Conservation (phyloP, 2,329 filamentous ascomycete genomes). For the Neonectria sp. region DNA sequence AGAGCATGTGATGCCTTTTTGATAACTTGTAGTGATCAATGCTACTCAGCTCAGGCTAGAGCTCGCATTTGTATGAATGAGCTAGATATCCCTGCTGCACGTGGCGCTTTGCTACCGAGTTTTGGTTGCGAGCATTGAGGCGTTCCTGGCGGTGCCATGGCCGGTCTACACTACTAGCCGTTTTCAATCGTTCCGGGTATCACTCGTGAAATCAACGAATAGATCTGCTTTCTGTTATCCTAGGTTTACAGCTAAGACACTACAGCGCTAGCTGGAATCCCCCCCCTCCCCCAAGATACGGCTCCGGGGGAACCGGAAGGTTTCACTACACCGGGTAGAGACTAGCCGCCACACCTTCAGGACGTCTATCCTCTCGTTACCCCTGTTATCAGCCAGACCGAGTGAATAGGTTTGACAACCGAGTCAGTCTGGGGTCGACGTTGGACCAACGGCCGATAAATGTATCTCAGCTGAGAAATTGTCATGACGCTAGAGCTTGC, state of each 20-base stretch:
- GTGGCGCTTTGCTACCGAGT: not conserved
- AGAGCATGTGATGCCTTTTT: not conserved
- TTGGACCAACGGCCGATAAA: not conserved
- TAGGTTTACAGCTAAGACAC: not conserved
- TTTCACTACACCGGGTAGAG: not conserved
- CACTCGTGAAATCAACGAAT: not conserved
- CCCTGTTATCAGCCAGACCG: not conserved
- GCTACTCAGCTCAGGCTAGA: not conserved
- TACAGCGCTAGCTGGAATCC: not conserved
- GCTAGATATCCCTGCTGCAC: not conserved
- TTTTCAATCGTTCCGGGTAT: not conserved
- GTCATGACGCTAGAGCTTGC: not conserved
- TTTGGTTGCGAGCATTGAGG: not conserved
- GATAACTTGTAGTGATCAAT: not conserved
- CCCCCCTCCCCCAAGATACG: not conserved
- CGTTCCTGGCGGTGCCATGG: not conserved
- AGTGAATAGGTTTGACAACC: not conserved
- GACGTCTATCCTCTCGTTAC: not conserved
- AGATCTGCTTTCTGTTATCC: not conserved
- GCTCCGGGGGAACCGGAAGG: not conserved
- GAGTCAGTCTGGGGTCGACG: not conserved
- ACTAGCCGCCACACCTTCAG: not conserved
- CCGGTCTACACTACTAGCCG: not conserved
- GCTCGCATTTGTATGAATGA: not conserved
- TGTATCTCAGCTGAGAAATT: not conserved